Base-by-base conservation (phyloP, 371 early-diverging fungal species). In the Mortierella sp. region DNA sequence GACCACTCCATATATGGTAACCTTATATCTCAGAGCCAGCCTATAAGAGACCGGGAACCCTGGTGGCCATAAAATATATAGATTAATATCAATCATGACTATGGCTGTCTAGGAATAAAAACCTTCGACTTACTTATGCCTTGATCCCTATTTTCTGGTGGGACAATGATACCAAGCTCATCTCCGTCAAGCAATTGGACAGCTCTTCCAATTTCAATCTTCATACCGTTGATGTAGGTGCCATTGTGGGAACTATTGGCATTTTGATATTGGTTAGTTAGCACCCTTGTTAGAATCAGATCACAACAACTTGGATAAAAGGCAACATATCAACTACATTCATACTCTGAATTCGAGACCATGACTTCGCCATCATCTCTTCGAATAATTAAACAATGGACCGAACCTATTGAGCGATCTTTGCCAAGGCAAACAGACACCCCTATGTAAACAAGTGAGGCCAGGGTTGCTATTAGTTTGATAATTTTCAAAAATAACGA, bases 101-200 rank as follows among this genome's bases (percentile, higher is more conserved):
- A 35, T 9, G 13, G 51, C 17, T 51, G 12, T 5, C 23, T 23
- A 1, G 10, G 23, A 6, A 51, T 12, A 23, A 23, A 23, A 23
- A 1, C 17, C 23, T 23, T 12, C 51, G 10, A 23, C 51, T 51
- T 51, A 51, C 26, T 42, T 61, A 3, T 9, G 34, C 15, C 9
- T 23, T 34, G n/a, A 37, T 34, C 35, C 23, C n/a, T 12, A 35
- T 49, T 61, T 40, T 55, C 70, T 13, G 51, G 66, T 12, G 70
- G 70, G 1, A 62, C 55, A 22, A 70, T 26, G 13, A 76, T 8
- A 5, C 70, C 70, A 17, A 76, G 40, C 12, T 57, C 66, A 40
- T 76, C 76, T 3, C 76, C 76, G 34, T 53, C 34, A 29, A 76
- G 19, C 3, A 76, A 12, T 31, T 76, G 76, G 0, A 0, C 12